Conservation (phyloP, 1,284 basidiomycete species). For the Trichosporon sp. region DNA sequence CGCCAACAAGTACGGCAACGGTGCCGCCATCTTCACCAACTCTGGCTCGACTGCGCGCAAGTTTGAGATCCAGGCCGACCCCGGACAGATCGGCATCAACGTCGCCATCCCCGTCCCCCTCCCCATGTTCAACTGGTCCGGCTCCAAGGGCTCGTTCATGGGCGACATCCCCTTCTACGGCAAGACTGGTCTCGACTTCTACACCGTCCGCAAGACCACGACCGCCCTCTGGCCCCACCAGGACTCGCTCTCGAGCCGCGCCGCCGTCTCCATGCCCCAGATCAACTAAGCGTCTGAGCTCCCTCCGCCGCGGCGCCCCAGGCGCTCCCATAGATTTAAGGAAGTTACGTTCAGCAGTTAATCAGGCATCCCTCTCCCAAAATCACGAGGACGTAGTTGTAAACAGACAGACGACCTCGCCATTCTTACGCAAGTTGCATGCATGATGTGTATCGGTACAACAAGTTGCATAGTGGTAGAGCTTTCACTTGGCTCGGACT, state of each 20-base stretch:
- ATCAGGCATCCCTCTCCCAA: neutral
- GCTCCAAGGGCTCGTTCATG: constrained; percentile 70
- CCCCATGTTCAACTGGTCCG: constrained; percentile 68
- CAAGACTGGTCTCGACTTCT: constrained; percentile 59
- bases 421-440: constrained; percentile 22
- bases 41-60: constrained; percentile 93
- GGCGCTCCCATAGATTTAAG: constrained; percentile 12
- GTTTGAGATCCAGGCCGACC: constrained; percentile 86
- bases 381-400: neutral
- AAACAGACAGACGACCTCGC: neutral
- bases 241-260: constrained; percentile 49
- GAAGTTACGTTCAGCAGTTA: no score
- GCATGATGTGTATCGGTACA: constrained; percentile 32
- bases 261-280: constrained; percentile 49
- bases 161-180: constrained; percentile 91
- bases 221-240: constrained; percentile 53
- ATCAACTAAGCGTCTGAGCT: constrained; percentile 39
- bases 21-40: constrained; percentile 94
- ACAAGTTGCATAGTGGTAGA: neutral
- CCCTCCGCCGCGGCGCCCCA: neutral
- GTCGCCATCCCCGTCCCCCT: constrained; percentile 86
- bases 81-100: constrained; percentile 93
- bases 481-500: neutral
- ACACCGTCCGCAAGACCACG: constrained; percentile 46
- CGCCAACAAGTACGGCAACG: constrained; percentile 83